Evolutionary conservation across 202 grass and related monocot genomes (phyloP).

Genomic region (Panicum hallii): DNA sequence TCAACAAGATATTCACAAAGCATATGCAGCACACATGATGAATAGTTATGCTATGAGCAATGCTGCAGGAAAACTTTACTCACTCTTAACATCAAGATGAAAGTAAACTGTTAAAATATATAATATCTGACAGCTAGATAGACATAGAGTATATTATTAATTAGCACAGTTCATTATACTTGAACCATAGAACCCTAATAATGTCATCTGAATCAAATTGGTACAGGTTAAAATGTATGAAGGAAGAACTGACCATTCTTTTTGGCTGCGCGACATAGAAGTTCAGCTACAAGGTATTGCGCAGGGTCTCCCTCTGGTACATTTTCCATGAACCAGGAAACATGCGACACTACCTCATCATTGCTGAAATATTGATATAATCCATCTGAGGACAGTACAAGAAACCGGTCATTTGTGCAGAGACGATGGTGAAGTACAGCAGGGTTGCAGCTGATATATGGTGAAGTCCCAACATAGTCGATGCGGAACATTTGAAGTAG

Average conservation of each 20-base stretch:
- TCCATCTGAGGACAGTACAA: slow-evolving; percentile 88
- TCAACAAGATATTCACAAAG: neutral
- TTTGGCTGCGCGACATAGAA: slow-evolving; percentile 87
- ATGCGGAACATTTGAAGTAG: slow-evolving; percentile 86
- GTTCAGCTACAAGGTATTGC: slow-evolving; percentile 86
- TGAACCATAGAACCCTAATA: neutral
- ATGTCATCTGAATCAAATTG: neutral
- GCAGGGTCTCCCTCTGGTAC: slow-evolving; percentile 91
- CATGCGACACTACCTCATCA: slow-evolving; percentile 88
- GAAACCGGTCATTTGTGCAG: slow-evolving; percentile 71
- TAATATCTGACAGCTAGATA: neutral
- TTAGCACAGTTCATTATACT: neutral
- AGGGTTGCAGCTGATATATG: slow-evolving; percentile 84
- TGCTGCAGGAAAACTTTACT: neutral
- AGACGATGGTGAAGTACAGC: slow-evolving; percentile 79
- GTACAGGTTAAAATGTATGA: slow-evolving; percentile 12
- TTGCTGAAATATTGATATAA: slow-evolving; percentile 96
- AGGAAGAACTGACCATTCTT: slow-evolving; percentile 72
- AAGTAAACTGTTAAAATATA: neutral
- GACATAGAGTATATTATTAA: neutral
- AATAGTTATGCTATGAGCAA: neutral
- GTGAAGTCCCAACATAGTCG: slow-evolving; percentile 67
- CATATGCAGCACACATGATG: neutral
- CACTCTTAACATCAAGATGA: slow-evolving; percentile 6
- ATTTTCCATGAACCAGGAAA: slow-evolving; percentile 93